Base-by-base conservation (phyloP, 192 early-diverging fungal species). In the Coemansia umbellata region DNA sequence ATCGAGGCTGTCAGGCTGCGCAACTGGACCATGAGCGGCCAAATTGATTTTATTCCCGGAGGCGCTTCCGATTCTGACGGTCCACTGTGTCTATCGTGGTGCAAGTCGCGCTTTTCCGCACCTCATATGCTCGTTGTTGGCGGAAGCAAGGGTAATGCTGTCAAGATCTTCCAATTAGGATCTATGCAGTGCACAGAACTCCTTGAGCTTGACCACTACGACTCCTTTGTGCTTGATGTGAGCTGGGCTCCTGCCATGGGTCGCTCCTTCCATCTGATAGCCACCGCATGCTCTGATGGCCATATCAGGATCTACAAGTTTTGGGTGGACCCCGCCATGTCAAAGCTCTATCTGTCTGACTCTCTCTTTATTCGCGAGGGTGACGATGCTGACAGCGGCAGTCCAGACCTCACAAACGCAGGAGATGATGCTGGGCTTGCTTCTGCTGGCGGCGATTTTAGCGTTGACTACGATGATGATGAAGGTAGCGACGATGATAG, bases 1-100 rank as follows among this genome's bases (percentile, higher is more conserved):
- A 68, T 84, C 55, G 90, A 95, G 56, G 79, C 86, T 4, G 80
- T 88, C 11, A 87, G 86, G 36, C 60, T 93, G 28, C 55, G 77
- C 19, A 79, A 85, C 50, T 97, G 93, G 93, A 82, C 84, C 10
- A 78, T 87, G 50, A 84, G 83, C 66, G 81, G 78, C 8, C 78
- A 84, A 7, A 81, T 91, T 8, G 71, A 81, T 9, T 63, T 69
- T 48, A 69, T 77, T 1, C 69, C 79, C 17, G 81, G 72, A 27
- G 80, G 78, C 17, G 56, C 66, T 8, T 87, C 80, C 60, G 91
- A 94, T 53, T 78, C 84, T 0, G 91, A 91, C 50, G 89, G 85
- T 31, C 88, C 83, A 26, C 84, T 89, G 54, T 90, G 88, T 42
- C 39, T 97, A 22, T 84, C 87, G 10, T 97, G 94, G 94, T 92